phyloP scores from a whole-genome alignment of 805 yeast species.

The Candida easanensis region DNA sequence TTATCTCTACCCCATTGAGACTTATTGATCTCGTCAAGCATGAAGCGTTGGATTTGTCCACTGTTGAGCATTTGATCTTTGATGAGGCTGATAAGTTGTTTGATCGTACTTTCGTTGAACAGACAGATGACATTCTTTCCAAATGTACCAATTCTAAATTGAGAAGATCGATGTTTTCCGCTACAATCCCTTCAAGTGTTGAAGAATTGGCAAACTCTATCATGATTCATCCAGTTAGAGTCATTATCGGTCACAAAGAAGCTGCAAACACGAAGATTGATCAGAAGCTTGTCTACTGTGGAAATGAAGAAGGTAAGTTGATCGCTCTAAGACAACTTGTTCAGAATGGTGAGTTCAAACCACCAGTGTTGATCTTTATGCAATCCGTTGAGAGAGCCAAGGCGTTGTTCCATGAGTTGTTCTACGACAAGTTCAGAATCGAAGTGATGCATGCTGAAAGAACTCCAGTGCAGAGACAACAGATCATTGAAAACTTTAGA shows the following conservation, averaged over 20 bases:
- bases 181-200: conserved; percentile 91
- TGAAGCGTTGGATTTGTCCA: conserved; percentile 56
- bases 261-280: conserved; percentile 85
- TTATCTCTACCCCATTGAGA: conserved; percentile 87
- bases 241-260: conserved; percentile 90
- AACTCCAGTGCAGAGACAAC: conserved; percentile 83
- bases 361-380: conserved; percentile 89
- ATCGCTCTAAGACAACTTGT: conserved; percentile 88
- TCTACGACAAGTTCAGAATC: conserved; percentile 88
- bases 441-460: conserved; percentile 96
- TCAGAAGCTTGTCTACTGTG: conserved; percentile 81
- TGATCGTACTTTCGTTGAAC: conserved; percentile 83
- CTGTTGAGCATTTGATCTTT: conserved; percentile 73
- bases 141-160: conserved; percentile 39
- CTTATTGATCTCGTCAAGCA: conserved; percentile 73
- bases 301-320: conserved; percentile 93
- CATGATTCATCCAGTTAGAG: conserved; percentile 73
- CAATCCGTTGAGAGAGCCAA: conserved; percentile 93
- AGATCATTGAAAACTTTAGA: conserved; percentile 78
- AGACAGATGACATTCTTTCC: conserved; percentile 80
- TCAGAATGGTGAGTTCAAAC: conserved; percentile 78
- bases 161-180: conserved; percentile 81
- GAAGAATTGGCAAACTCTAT: conserved; percentile 84
- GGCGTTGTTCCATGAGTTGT: conserved; percentile 87
- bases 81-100: conserved; percentile 97